These are phyloP conservation scores for Melocanna baccifera DNA, from an alignment of 176 grass and related monocot genomes.

Conservation along the genomic window DNA sequence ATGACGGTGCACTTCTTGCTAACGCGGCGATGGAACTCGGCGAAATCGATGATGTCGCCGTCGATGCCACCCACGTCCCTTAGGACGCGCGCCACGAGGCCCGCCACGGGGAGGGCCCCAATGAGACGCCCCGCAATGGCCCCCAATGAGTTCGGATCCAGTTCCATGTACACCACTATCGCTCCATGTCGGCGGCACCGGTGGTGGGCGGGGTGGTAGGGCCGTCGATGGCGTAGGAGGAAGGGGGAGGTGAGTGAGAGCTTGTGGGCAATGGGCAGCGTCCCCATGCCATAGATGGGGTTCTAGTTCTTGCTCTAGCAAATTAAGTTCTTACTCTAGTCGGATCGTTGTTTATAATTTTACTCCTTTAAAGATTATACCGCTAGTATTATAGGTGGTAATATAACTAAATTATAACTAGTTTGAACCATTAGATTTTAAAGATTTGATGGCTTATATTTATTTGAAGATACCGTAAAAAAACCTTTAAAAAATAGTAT, in stretches of 20 bases:
- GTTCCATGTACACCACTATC: conserved; percentile 80
- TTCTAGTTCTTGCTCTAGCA: too few relatives aligned
- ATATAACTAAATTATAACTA: too few relatives aligned
- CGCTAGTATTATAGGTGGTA: too few relatives aligned
- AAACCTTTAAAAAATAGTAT: too few relatives aligned
- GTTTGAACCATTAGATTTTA: too few relatives aligned
- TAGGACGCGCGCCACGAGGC: conserved; percentile 77
- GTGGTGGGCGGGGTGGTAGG: not conserved
- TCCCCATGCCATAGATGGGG: conserved; percentile 38
- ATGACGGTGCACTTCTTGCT: conserved; percentile 84
- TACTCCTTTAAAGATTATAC: too few relatives aligned
- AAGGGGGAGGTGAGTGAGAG: conserved; percentile 30
- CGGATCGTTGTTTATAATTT: too few relatives aligned
- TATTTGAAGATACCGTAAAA: too few relatives aligned
- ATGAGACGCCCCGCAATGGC: conserved; percentile 59
- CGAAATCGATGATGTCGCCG: conserved; percentile 83
- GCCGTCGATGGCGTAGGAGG: conserved; percentile 29
- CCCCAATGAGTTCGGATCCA: conserved; percentile 64
- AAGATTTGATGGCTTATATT: too few relatives aligned
- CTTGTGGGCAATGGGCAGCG: conserved; percentile 53
- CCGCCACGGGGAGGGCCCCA: conserved; percentile 74
- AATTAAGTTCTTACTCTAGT: too few relatives aligned
- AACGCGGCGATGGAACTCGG: conserved; percentile 84
- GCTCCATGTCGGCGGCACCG: not conserved
- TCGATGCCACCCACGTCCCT: conserved; percentile 87